Conservation (phyloP, 768 basidiomycete species). For the Termitomyces titanicus region DNA sequence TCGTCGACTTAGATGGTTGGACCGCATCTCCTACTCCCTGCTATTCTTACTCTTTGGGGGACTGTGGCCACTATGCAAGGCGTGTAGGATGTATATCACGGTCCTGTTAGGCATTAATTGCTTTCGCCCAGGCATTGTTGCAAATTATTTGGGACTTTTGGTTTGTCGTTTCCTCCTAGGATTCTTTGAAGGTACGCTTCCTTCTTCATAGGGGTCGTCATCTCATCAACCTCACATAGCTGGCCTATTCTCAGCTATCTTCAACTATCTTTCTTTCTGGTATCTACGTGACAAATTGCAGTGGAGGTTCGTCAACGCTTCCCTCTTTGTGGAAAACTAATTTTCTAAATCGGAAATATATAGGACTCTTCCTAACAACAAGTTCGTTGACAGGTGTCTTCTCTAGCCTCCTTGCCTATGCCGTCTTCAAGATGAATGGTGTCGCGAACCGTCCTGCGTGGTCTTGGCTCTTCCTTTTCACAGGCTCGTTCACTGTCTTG, state of each 20-base stretch:
- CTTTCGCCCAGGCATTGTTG: conserved; percentile 38
- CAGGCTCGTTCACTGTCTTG: conserved; percentile 60
- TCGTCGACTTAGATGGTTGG: neutral
- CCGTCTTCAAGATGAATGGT: conserved; percentile 62
- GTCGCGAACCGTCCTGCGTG: conserved; percentile 52
- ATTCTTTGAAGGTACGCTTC: conserved; percentile 41
- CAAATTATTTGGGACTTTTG: conserved; percentile 38
- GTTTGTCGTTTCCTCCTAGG: conserved; percentile 52
- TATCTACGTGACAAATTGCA: conserved; percentile 48
- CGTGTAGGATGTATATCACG: no score
- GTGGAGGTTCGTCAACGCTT: conserved; percentile 32
- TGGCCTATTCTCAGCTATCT: conserved; percentile 55
- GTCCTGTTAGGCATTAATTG: no score
- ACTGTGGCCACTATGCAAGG: neutral
- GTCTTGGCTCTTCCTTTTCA: conserved; percentile 67
- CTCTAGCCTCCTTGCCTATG: conserved; percentile 65
- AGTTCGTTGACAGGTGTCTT: conserved; percentile 63
- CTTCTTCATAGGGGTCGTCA: neutral
- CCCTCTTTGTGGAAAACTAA: conserved; percentile 15
- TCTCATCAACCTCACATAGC: conserved; percentile 24
- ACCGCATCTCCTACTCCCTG: neutral
- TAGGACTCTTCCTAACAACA: conserved; percentile 44
- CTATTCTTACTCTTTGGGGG: neutral
- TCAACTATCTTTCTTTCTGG: conserved; percentile 53
- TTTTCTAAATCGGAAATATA: conserved; percentile 28